These are phyloP conservation scores for Extremus antarcticus DNA, from an alignment of 495 filamentous ascomycete genomes.

Conservation along the genomic window DNA sequence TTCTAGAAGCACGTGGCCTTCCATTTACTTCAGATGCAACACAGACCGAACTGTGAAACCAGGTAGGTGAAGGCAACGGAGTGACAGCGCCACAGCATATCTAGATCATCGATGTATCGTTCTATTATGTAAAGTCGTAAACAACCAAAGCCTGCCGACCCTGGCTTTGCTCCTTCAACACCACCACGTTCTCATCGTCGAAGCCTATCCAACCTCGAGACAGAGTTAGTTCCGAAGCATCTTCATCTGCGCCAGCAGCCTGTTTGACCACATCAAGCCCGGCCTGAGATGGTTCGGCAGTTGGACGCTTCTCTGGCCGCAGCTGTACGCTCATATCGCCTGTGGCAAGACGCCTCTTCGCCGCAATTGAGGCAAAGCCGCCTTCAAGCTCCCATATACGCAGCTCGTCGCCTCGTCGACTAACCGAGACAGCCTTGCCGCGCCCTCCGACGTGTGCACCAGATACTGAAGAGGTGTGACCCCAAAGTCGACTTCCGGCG, in stretches of 20 bases:
- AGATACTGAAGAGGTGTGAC: conserved; percentile 85
- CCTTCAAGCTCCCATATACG: conserved; percentile 91
- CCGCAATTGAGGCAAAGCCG: conserved; percentile 40
- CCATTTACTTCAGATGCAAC: not conserved
- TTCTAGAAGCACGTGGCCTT: not conserved
- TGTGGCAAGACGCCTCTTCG: conserved; percentile 28
- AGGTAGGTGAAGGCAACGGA: not conserved
- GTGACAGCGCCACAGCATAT: not conserved
- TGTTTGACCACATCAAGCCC: conserved; percentile 14
- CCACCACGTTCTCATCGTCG: conserved; percentile 85
- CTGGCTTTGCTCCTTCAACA: conserved; percentile 58
- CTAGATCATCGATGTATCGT: conserved; percentile 5
- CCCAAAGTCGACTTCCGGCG: conserved; percentile 71
- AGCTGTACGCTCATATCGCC: conserved; percentile 48
- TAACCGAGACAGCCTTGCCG: conserved; percentile 86
- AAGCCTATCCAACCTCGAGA: conserved; percentile 69
- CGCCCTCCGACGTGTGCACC: conserved; percentile 75
- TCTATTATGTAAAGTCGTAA: conserved; percentile 76
- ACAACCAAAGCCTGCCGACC: conserved; percentile 68
- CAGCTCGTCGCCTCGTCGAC: conserved; percentile 69
- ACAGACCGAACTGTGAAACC: not conserved
- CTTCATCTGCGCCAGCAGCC: not conserved
- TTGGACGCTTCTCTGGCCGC: conserved; percentile 29
- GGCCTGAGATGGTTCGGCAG: conserved; percentile 3
- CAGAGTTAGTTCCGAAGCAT: conserved; percentile 16